Evolutionary conservation across 2,329 filamentous ascomycete species (phyloP), one percentile per base, ranked within the genome.

Genomic region (Sporothrix schenckii): DNA sequence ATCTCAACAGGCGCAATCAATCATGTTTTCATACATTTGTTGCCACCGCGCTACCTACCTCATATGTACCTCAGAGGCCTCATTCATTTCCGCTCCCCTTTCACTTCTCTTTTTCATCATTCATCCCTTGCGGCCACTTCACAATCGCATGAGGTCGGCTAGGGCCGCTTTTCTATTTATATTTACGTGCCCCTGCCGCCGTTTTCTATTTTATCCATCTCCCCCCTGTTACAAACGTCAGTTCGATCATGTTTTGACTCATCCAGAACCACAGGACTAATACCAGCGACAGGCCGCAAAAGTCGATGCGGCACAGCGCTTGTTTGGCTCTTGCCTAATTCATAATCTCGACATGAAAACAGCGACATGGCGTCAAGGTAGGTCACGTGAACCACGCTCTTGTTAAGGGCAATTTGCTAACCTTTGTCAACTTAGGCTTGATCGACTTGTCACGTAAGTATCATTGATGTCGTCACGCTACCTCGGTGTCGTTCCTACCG

Each of bases 381-480:
- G 77, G 80, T 75, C 63, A 53, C 65, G 52, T 70, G 24, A n/a
- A 16, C 39, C 54, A n/a, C 11, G 21, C 39, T 65, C 13, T 16
- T 3, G 2, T 63, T 6, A 21, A 14, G 30, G 13, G 14, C 4
- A 7, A 19, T 49, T 53, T 21, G 69, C 78, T 77, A 75, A 77
- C 73, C 68, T 75, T 81, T 78, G 80, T 77, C 24, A 47, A 39
- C 3, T 39, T 16, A 93, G 92, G 87, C 88, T 94, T 77, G 92
- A 94, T 83, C 89, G 92, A 79, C 86, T 94, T 76, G 92, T 94
- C 85, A 94, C 91, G 91, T 94, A 87, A 88, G 91, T 90, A 21
- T 47, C 39, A 63, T 7, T 27, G 54, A 11, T 30, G 19, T 27
- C 19, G 5, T 21, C 16, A n/a, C 7, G 54, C n/a, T 21, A 19